A percentile compares a stretch with the other conserved stretches of the same genome.
phyloP scores from a whole-genome alignment of 1,284 basidiomycete species.

The Hymenochaete sp. region DNA sequence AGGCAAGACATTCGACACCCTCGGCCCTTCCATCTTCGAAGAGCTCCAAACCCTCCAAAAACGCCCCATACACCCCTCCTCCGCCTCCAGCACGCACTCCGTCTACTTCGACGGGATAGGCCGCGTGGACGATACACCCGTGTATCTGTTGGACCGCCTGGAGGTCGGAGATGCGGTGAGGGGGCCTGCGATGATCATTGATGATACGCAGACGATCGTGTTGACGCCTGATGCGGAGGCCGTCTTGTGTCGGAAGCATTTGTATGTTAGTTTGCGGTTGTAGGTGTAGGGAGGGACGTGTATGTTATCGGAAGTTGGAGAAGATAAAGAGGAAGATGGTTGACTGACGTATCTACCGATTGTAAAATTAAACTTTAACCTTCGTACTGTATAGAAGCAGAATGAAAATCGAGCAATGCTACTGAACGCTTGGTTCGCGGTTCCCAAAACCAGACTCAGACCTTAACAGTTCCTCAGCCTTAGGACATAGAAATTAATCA shows the following conservation, averaged over 20 bases:
- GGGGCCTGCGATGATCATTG: conserved; percentile 86
- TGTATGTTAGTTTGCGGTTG: conserved; percentile 49
- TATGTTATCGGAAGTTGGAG: no score
- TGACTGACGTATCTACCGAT: no score
- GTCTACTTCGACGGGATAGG: conserved; percentile 78
- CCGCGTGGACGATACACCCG: conserved; percentile 68
- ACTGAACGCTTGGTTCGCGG: no score
- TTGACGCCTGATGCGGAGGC: conserved; percentile 64
- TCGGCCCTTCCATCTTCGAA: conserved; percentile 73
- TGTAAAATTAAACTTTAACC: no score
- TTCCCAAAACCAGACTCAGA: no score
- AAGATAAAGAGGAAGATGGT: no score
- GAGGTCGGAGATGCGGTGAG: conserved; percentile 60
- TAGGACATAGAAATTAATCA: no score
- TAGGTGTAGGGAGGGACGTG: no score
- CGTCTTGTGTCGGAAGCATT: conserved; percentile 58
- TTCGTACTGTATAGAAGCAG: no score
- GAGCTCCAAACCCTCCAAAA: conserved; percentile 51
- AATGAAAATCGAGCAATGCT: no score
- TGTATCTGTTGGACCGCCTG: conserved; percentile 65
- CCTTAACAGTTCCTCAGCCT: no score
- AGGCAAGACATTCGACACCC: conserved; percentile 81
- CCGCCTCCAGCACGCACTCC: conserved; percentile 45
- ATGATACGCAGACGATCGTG: conserved; percentile 88
- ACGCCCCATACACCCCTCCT: conserved; percentile 33